Base-by-base conservation (phyloP, 306 rosid species). In the Fagus crenata region DNA sequence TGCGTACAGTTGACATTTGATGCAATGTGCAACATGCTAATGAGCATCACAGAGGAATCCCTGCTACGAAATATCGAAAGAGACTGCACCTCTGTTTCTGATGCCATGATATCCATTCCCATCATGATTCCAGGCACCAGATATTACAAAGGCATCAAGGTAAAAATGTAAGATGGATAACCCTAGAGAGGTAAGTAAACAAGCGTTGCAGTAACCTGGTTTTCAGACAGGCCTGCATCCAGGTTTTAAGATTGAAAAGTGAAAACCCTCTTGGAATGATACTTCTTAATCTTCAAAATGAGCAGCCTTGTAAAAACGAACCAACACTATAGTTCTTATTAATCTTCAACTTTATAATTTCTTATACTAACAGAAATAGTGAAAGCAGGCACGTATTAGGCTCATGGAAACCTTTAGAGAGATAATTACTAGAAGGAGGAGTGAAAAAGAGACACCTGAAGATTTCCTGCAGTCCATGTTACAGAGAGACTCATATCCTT, bases 61-160 rank as follows among this genome's bases (percentile, higher is more conserved):
- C 32, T 84, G 53, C 86, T 87, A 7, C 76, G 72, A 63, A 84
- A 83, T 85, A 78, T 91, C 4, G 89, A 87, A 75, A 82, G 81
- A 76, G 89, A 89, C 69, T 89, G 89, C 81, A 81, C 68, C 7
- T 73, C 86, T 0, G 77, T 87, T 54, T 86, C 90, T 9, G 67
- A 80, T 56, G 90, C 93, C 72, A 87, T 86, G 92, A 2, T 91
- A 80, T 87, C 96, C 12, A 53, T 89, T 78, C 89, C 93, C 6
- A 3, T 86, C 74, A 87, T 84, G 89, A 83, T 91, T 77, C 93
- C 92, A 1, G 89, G 92, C 37, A 86, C 96, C 77, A 86, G 92
- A 81, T 91, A 89, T 83, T 85, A 89, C 77, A 89, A 80, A 71
- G 96, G 90, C 85, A 81, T 87, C 49, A 86, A 73, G 96, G 96